Percentiles rank a stretch among this genome's conserved stretches.
Conservation (phyloP, 352 stramenopile species). For the Plasmopara muralis region DNA sequence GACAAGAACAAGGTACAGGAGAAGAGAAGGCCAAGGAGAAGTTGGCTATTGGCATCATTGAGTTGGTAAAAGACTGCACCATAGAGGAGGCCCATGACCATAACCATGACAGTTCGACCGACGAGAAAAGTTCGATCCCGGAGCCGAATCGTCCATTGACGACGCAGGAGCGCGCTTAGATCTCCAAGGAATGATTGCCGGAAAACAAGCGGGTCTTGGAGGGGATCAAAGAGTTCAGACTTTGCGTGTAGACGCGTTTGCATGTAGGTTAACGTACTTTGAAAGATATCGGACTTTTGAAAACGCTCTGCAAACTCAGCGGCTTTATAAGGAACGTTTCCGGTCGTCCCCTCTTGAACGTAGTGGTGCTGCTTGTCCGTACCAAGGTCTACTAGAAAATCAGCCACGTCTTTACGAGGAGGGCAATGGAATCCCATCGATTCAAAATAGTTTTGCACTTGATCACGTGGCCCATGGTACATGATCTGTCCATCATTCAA, state of each 20-base stretch:
- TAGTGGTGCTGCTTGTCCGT: slow-evolving; percentile 18
- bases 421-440: slow-evolving; percentile 38
- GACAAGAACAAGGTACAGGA: slow-evolving; percentile 81
- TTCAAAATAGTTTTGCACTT: slow-evolving; percentile 31
- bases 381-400: slow-evolving; percentile 19
- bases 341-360: background rate
- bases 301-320: slow-evolving; percentile 44
- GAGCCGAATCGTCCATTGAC: slow-evolving; percentile 61
- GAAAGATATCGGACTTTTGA: slow-evolving; percentile 38
- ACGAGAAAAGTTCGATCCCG: slow-evolving; percentile 48
- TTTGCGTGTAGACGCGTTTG: slow-evolving; percentile 1
- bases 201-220: slow-evolving; percentile 23
- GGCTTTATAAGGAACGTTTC: slow-evolving; percentile 17
- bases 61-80: slow-evolving; percentile 62
- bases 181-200: slow-evolving; percentile 42
- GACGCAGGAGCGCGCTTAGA: slow-evolving; percentile 28
- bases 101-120: slow-evolving; percentile 42
- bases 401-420: slow-evolving; percentile 19
- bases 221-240: slow-evolving; percentile 13
- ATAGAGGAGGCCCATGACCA: slow-evolving; percentile 60
- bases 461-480: slow-evolving; percentile 41
- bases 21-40: slow-evolving; percentile 86
- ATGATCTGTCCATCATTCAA: slow-evolving; percentile 49
- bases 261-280: slow-evolving; percentile 28
- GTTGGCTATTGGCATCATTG: slow-evolving; percentile 37